A percentile compares a stretch with the other conserved stretches of the same genome.
These are phyloP conservation scores for Paratinospora sagittata DNA, from an alignment of 164 flowering plant species.

Conservation along the genomic window DNA sequence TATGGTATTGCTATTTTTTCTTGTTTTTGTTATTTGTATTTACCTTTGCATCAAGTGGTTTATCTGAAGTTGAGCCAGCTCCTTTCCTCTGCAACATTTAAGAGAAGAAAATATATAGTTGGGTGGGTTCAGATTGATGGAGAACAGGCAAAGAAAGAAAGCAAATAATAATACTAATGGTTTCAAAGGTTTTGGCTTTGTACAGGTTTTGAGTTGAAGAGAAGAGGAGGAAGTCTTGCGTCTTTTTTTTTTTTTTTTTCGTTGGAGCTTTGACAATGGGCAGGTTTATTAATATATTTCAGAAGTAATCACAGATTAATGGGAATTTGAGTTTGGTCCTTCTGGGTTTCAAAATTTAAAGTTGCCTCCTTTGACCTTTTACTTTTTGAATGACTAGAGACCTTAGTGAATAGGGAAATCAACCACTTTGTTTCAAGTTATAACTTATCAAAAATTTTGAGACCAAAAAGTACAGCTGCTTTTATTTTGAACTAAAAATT, in stretches of 20 bases:
- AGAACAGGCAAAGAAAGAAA: neutral
- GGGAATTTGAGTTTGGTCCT: neutral
- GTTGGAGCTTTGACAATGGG: neutral
- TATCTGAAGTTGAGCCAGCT: constrained; percentile 60
- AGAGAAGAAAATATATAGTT: neutral
- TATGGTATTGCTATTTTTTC: neutral
- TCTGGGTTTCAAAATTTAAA: neutral
- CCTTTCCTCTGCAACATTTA: constrained; percentile 66
- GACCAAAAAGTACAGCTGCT: no score
- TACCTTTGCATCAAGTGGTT: constrained; percentile 82
- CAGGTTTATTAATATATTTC: neutral
- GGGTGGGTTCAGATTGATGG: neutral
- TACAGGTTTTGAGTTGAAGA: neutral
- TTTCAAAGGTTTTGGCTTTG: neutral
- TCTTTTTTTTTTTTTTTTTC: neutral
- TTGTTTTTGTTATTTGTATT: neutral
- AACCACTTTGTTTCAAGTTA: neutral
- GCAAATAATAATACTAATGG: neutral
- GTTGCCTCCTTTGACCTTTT: neutral
- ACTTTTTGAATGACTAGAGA: neutral
- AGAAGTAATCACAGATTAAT: neutral
- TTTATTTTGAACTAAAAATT: neutral
- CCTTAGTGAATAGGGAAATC: neutral
- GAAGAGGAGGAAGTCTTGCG: neutral
- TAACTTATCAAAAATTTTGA: no score